These are phyloP conservation scores for Alternaria alternata DNA, from an alignment of 2,329 filamentous ascomycete genomes.

Conservation along the genomic window DNA sequence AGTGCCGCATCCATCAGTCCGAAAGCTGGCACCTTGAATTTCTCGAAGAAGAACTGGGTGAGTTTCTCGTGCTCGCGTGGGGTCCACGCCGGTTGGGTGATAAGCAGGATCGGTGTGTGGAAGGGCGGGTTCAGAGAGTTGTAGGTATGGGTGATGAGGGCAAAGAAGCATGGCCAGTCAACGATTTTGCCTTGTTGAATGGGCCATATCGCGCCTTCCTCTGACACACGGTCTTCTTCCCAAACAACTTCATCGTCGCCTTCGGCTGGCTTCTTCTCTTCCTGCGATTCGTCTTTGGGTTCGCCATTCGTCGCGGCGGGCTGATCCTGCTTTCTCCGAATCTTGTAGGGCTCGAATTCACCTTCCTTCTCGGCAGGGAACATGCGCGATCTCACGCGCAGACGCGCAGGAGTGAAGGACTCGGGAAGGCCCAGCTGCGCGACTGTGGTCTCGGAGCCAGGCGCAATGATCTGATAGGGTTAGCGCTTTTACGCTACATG, in stretches of 20 bases:
- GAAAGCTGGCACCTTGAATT: conserved; percentile 92
- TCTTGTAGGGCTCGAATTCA: conserved; percentile 82
- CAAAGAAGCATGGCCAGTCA: conserved; percentile 92
- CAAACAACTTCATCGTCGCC: conserved; percentile 71
- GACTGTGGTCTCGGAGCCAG: conserved; percentile 87
- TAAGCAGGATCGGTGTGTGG: conserved; percentile 91
- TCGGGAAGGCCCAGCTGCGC: conserved; percentile 90
- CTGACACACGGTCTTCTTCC: conserved; percentile 87
- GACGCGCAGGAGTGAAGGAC: conserved; percentile 87
- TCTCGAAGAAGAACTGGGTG: conserved; percentile 95
- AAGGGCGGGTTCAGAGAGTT: conserved; percentile 87
- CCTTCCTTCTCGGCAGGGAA: conserved; percentile 80
- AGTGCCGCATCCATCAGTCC: conserved; percentile 89
- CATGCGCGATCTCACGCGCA: conserved; percentile 92
- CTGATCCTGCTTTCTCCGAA: conserved; percentile 62
- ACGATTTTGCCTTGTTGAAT: conserved; percentile 82
- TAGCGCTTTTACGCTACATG: conserved; percentile 15
- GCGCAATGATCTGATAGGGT: conserved; percentile 68
- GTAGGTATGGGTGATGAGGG: conserved; percentile 91
- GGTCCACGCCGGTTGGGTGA: conserved; percentile 90
- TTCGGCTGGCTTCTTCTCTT: conserved; percentile 44
- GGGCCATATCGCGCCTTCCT: conserved; percentile 90
- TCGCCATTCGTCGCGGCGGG: conserved; percentile 40
- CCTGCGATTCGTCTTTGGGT: conserved; percentile 32
- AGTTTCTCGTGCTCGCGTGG: conserved; percentile 85